Percentiles rank a stretch among this genome's conserved stretches.
Conservation (phyloP, 768 basidiomycete genomes). For the Mycena olivaceomarginata region DNA sequence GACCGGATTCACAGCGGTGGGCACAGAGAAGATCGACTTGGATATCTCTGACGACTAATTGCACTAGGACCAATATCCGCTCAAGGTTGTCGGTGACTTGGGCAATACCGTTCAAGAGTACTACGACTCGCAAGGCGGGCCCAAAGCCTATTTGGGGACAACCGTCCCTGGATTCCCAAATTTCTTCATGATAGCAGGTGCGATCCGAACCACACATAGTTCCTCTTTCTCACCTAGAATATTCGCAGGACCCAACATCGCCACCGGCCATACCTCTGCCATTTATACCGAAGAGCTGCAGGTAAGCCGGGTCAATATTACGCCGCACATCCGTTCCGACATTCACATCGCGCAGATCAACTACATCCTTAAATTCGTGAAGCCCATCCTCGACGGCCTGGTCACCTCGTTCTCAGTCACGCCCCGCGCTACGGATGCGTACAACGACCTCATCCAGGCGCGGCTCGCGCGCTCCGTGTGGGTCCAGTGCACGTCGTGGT, state of each 20-base stretch:
- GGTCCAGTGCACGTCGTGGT: constrained; percentile 74
- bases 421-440: constrained; percentile 65
- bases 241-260: constrained; percentile 71
- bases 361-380: constrained; percentile 68
- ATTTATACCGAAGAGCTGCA: constrained; percentile 75
- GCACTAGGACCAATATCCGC: constrained; percentile 58
- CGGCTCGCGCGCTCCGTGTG: constrained; percentile 70
- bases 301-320: constrained; percentile 53
- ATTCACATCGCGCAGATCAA: constrained; percentile 62
- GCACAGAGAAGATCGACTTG: constrained; percentile 38
- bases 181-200: constrained; percentile 69
- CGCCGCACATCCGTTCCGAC: neutral
- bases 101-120: constrained; percentile 66
- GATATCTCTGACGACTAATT: constrained; percentile 19
- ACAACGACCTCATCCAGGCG: constrained; percentile 71
- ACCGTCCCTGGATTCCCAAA: constrained; percentile 76
- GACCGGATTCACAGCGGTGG: constrained; percentile 72
- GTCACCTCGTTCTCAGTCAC: constrained; percentile 71
- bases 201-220: constrained; percentile 30
- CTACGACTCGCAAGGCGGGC: constrained; percentile 67
- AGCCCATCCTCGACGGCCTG: constrained; percentile 69
- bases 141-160: constrained; percentile 72
- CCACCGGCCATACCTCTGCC: constrained; percentile 75
- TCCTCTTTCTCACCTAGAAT: constrained; percentile 6
- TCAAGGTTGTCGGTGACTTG: constrained; percentile 64